These are phyloP conservation scores for Talaromyces piceae DNA, from an alignment of 2,329 filamentous ascomycete species.

Conservation along the genomic window DNA sequence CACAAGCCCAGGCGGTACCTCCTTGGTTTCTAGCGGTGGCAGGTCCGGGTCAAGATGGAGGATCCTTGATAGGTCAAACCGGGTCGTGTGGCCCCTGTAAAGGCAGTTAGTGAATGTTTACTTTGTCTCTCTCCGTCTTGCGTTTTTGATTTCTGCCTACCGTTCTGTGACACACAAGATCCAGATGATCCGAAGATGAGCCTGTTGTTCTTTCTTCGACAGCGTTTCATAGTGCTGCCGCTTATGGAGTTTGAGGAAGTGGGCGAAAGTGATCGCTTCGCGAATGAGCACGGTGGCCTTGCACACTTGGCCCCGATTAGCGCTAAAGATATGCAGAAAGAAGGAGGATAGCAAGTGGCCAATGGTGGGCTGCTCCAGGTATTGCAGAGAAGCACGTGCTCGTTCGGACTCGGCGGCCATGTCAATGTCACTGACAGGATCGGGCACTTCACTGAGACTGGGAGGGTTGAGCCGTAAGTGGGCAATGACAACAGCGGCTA, in stretches of 20 bases:
- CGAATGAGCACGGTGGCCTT: constrained; percentile 10
- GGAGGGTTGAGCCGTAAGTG: constrained; percentile 8
- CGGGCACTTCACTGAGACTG: background rate
- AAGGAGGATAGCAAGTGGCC: constrained; percentile 9
- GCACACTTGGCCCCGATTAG: constrained; percentile 9
- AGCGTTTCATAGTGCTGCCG: constrained; percentile 7
- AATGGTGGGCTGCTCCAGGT: constrained; percentile 7
- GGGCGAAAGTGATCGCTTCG: constrained; percentile 10
- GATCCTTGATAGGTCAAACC: constrained; percentile 9
- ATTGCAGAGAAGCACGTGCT: constrained; percentile 6
- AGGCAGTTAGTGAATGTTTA: too few species aligned
- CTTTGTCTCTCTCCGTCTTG: too few species aligned
- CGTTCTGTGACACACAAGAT: constrained; percentile 10
- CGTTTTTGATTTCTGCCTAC: background rate
- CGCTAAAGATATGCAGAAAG: constrained; percentile 10
- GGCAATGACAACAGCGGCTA: constrained; percentile 8
- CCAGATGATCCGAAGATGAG: constrained; percentile 11
- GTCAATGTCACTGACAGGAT: constrained; percentile 2
- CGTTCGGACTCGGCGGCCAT: constrained; percentile 10
- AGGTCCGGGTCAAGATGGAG: constrained; percentile 7
- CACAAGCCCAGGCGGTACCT: constrained; percentile 6
- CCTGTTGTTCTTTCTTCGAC: constrained; percentile 5
- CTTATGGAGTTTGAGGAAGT: constrained; percentile 8
- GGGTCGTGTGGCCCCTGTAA: constrained; percentile 9
- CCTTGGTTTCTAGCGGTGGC: constrained; percentile 7